Percentiles rank a stretch among this genome's conserved stretches.
Conservation (phyloP, 2,329 filamentous ascomycete genomes). For the Penicillium sp. region DNA sequence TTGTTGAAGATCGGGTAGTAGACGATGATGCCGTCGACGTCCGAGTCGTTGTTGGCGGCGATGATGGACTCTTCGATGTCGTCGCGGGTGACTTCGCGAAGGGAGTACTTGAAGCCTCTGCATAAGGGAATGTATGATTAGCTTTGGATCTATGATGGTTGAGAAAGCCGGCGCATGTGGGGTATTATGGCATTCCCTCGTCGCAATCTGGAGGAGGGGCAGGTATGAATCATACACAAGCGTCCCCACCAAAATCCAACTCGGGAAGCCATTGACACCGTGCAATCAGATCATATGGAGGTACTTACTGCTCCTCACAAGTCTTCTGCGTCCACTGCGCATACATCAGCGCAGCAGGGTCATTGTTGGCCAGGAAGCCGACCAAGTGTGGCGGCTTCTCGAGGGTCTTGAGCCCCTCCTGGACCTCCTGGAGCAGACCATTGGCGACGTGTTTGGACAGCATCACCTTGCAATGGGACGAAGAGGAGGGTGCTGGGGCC, state of each 20-base stretch:
- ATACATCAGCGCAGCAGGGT: conserved; percentile 89
- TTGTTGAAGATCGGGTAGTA: conserved; percentile 98
- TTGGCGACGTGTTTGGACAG: conserved; percentile 86
- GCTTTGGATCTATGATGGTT: background rate
- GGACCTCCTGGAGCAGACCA: conserved; percentile 74
- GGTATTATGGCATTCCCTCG: background rate
- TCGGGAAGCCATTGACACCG: conserved; percentile 11
- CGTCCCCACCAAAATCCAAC: conserved; percentile 17
- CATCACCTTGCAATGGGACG: conserved; percentile 80
- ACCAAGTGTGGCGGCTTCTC: conserved; percentile 76
- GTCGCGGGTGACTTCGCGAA: conserved; percentile 82
- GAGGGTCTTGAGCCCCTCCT: conserved; percentile 71
- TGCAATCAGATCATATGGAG: conserved; percentile 11
- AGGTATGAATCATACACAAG: conserved; percentile 25
- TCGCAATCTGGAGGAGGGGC: conserved; percentile 24
- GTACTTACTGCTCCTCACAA: conserved; percentile 85
- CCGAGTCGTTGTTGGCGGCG: conserved; percentile 74
- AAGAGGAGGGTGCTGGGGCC: conserved; percentile 28
- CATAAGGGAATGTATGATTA: background rate
- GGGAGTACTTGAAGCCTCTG: conserved; percentile 86
- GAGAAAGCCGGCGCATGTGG: background rate
- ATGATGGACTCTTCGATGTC: conserved; percentile 86
- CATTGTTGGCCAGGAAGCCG: conserved; percentile 88
- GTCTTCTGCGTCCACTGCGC: conserved; percentile 98
- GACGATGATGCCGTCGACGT: conserved; percentile 87